Evolutionary conservation across 139 green algal species (phyloP).

Genomic region (Diplosphaera chodatii): DNA sequence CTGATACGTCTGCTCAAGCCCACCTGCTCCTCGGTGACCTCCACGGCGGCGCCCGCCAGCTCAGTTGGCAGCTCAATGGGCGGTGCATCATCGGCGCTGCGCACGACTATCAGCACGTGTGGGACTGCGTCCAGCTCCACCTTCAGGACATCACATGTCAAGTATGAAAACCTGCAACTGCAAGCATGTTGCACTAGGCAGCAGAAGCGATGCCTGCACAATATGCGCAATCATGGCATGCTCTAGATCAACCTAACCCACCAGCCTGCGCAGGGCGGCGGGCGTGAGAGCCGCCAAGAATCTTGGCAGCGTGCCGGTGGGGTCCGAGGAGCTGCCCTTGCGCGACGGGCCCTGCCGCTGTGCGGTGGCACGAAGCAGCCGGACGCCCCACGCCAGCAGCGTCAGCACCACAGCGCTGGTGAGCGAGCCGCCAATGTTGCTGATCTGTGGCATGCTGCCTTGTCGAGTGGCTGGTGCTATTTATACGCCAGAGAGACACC

Average conservation of each 20-base stretch:
- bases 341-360: background rate
- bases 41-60: conserved; percentile 15
- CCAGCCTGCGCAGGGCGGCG: conserved; percentile 26
- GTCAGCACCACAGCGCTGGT: conserved; percentile 51
- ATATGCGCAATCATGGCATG: too few species aligned
- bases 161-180: too few species aligned
- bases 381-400: conserved; percentile 50
- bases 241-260: too few species aligned
- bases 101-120: conserved; percentile 31
- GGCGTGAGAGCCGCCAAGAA: conserved; percentile 27
- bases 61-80: conserved; percentile 19
- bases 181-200: too few species aligned
- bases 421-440: conserved; percentile 51
- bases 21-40: conserved; percentile 18
- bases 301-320: background rate
- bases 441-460: conserved; percentile 33
- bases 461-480: too few species aligned
- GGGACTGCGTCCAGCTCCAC: conserved; percentile 34
- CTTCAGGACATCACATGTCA: too few species aligned
- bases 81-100: conserved; percentile 2
- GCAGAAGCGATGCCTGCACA: too few species aligned
- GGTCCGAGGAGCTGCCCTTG: background rate
- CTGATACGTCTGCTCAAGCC: too few species aligned
- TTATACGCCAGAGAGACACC: too few species aligned
- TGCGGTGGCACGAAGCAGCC: conserved; percentile 26